Conservation (phyloP, 441 rosid genomes). For the Mallotus repandus region DNA sequence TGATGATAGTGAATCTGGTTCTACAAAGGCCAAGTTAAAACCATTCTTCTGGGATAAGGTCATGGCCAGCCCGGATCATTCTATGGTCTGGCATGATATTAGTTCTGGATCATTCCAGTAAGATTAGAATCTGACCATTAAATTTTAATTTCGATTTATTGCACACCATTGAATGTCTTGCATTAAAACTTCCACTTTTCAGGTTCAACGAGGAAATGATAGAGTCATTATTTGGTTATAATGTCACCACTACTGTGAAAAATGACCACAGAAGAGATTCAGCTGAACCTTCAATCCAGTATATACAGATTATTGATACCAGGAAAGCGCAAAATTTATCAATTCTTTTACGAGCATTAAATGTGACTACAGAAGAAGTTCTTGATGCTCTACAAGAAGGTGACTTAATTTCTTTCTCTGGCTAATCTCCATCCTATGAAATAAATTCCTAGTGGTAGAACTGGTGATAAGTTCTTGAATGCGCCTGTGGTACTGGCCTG, state of each 20-base stretch:
- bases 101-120: constrained; percentile 97
- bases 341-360: constrained; percentile 85
- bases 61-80: constrained; percentile 69
- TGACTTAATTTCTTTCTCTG: constrained; percentile 26
- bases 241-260: constrained; percentile 38
- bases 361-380: constrained; percentile 86
- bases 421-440: neutral
- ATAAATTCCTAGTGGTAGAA: neutral
- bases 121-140: constrained; percentile 29
- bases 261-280: constrained; percentile 44
- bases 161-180: neutral
- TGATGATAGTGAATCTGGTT: constrained; percentile 36
- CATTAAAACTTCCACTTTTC: constrained; percentile 23
- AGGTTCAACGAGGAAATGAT: constrained; percentile 98
- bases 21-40: constrained; percentile 74
- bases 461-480: neutral
- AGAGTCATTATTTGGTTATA: constrained; percentile 81
- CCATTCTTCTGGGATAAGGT: constrained; percentile 99
- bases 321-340: constrained; percentile 90
- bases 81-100: constrained; percentile 94
- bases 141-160: neutral
- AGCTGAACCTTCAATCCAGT: constrained; percentile 44
- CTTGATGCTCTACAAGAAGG: constrained; percentile 84
- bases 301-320: constrained; percentile 71
- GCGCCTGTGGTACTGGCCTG: neutral